A percentile compares a stretch with the other conserved stretches of the same genome.
phyloP scores from a whole-genome alignment of 148 eudicot species.

The Rhododendron williamsianum region DNA sequence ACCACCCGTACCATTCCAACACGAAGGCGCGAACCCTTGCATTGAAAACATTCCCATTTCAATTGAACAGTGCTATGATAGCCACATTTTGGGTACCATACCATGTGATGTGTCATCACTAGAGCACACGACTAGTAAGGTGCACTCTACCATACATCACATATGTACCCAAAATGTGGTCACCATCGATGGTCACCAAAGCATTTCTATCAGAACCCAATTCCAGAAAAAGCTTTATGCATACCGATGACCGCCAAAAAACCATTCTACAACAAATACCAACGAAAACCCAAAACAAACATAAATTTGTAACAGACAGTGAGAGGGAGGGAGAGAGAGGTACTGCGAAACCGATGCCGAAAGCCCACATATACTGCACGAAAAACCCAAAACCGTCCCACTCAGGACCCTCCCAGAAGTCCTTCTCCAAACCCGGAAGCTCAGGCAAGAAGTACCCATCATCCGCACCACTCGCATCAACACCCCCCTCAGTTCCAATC shows the following conservation, averaged over 20 bases:
- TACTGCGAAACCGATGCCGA: conserved; percentile 85
- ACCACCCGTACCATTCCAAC: background rate
- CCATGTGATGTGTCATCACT: background rate
- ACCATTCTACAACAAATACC: background rate
- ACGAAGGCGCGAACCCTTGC: background rate
- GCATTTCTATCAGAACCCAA: background rate
- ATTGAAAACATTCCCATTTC: background rate
- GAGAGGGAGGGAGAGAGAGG: background rate
- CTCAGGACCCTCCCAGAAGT: conserved; percentile 80
- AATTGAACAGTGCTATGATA: background rate
- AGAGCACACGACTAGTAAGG: background rate
- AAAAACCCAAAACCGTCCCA: conserved; percentile 84
- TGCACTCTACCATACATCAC: background rate
- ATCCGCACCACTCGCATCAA: conserved; percentile 14
- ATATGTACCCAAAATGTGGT: too few relatives aligned
- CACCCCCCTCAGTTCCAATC: background rate
- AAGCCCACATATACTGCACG: conserved; percentile 95
- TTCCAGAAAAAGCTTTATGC: background rate
- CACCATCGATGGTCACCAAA: too few relatives aligned
- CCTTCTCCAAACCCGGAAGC: conserved; percentile 55
- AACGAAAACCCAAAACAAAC: background rate
- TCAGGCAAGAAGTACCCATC: conserved; percentile 61
- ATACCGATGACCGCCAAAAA: background rate
- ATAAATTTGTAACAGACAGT: background rate
- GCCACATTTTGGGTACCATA: background rate